These are phyloP conservation scores for Diplodia corticola DNA, from an alignment of 2,329 filamentous ascomycete genomes.

Conservation along the genomic window DNA sequence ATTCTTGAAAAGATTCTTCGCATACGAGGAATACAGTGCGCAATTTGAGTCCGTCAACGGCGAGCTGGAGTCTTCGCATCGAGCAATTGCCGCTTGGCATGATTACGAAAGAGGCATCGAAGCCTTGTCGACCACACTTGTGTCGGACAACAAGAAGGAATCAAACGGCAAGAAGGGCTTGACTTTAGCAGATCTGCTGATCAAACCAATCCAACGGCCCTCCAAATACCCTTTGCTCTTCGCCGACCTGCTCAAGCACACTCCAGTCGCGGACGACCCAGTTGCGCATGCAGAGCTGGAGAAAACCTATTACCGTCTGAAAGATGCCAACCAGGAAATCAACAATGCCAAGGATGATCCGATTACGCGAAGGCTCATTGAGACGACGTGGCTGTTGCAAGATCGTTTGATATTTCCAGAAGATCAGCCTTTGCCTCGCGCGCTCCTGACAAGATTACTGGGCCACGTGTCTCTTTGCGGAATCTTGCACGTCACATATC, in stretches of 20 bases:
- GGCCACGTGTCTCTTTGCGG: conserved; percentile 82
- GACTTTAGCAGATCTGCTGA: conserved; percentile 80
- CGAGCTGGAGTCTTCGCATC: conserved; percentile 69
- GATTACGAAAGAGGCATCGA: conserved; percentile 84
- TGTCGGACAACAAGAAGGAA: conserved; percentile 65
- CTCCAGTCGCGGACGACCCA: conserved; percentile 81
- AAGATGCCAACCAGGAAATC: conserved; percentile 74
- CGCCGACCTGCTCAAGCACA: conserved; percentile 77
- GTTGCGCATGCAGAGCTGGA: conserved; percentile 79
- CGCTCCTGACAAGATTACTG: conserved; percentile 67
- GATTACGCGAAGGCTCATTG: conserved; percentile 66
- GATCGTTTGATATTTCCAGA: conserved; percentile 75
- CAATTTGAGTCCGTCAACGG: conserved; percentile 85
- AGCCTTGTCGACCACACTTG: conserved; percentile 72
- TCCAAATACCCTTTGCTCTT: conserved; percentile 91
- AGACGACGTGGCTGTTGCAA: conserved; percentile 83
- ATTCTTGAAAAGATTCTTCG: conserved; percentile 78
- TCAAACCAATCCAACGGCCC: conserved; percentile 93
- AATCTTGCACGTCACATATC: conserved; percentile 79
- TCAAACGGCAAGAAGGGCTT: conserved; percentile 71
- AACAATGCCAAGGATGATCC: conserved; percentile 82
- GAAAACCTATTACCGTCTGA: conserved; percentile 68
- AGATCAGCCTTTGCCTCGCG: conserved; percentile 40
- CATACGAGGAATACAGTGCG: conserved; percentile 89
- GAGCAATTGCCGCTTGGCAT: conserved; percentile 71